Evolutionary conservation across 2,329 filamentous ascomycete genomes (phyloP).

Genomic region (Fusarium nanum): DNA sequence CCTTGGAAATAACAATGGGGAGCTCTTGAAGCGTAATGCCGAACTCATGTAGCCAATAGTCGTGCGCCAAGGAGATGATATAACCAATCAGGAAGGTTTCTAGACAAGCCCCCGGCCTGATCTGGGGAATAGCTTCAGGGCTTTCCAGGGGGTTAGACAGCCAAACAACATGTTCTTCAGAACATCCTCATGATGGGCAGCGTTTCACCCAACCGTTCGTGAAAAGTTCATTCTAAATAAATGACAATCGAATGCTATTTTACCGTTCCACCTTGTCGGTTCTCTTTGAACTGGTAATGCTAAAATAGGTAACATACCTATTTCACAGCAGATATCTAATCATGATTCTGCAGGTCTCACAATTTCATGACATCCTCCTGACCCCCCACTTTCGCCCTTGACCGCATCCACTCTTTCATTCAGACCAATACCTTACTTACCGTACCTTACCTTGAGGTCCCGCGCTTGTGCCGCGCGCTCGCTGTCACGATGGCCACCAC

Average conservation of each 20-base stretch:
- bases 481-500: constrained; percentile 50
- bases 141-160: constrained; percentile 16
- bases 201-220: background rate
- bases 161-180: background rate
- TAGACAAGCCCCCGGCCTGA: constrained; percentile 7
- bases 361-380: constrained; percentile 44
- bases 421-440: constrained; percentile 21
- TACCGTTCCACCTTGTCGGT: rapidly evolving
- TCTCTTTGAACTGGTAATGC: background rate
- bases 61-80: background rate
- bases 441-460: constrained; percentile 29
- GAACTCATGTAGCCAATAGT: constrained; percentile 22
- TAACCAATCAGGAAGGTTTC: constrained; percentile 21
- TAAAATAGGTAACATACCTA: constrained; percentile 3
- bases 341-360: constrained; percentile 38
- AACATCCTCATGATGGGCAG: constrained; percentile 12
- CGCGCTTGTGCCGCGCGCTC: constrained; percentile 24
- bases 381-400: constrained; percentile 42
- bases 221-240: background rate
- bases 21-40: constrained; percentile 13
- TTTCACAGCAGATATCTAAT: constrained; percentile 5
- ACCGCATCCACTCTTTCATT: constrained; percentile 35
- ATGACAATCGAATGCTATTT: too few species aligned
- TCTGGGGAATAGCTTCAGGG: constrained; percentile 35
- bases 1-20: constrained; percentile 33